phyloP scores from a whole-genome alignment of 169 alveolate species.

The Babesia bigemina region DNA sequence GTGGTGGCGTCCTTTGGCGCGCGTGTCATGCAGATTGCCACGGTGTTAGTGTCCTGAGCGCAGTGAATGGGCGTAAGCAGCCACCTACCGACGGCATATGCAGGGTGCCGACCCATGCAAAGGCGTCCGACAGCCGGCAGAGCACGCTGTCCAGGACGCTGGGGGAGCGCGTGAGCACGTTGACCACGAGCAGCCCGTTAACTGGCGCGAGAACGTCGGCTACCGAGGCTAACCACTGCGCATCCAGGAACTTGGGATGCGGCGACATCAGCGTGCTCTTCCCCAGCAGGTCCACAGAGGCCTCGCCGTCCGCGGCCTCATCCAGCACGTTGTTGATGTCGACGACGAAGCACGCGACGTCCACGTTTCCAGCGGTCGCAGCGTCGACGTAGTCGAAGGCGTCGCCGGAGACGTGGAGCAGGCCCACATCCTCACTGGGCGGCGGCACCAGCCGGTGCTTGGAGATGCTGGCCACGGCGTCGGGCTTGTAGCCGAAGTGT shows the following conservation, averaged over 20 bases:
- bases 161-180: conserved; percentile 46
- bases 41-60: conserved; percentile 36
- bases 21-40: conserved; percentile 21
- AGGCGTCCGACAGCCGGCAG: conserved; percentile 9
- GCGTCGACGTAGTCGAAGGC: conserved; percentile 20
- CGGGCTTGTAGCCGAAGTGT: conserved; percentile 49
- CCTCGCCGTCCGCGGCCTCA: neutral
- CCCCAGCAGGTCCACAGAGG: conserved; percentile 8
- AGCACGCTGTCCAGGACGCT: conserved; percentile 38
- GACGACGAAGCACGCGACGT: conserved; percentile 18
- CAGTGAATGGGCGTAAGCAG: neutral
- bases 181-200: conserved; percentile 33
- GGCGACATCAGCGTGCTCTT: conserved; percentile 54
- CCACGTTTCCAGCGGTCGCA: neutral
- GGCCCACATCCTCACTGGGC: neutral
- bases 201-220: conserved; percentile 1
- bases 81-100: conserved; percentile 40
- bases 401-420: conserved; percentile 51
- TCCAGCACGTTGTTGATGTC: conserved; percentile 56
- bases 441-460: neutral
- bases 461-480: conserved; percentile 5
- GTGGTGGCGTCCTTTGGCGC: neutral
- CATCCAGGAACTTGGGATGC: conserved; percentile 42
- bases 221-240: conserved; percentile 10
- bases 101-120: conserved; percentile 45